Evolutionary conservation across 495 filamentous ascomycete species (phyloP), one percentile per base, ranked within the genome.

Genomic region (Neurospora sp.): DNA sequence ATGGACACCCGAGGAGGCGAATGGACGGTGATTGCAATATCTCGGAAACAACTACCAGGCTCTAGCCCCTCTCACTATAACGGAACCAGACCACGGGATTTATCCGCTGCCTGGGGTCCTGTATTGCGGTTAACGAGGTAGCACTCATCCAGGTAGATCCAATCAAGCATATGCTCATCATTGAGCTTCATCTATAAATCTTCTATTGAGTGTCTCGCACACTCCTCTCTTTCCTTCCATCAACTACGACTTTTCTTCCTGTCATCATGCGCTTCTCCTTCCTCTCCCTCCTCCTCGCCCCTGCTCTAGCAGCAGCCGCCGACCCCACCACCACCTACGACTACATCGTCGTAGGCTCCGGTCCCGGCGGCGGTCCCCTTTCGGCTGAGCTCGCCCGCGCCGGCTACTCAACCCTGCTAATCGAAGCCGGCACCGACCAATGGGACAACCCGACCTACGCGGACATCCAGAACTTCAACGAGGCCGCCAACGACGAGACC

Each of bases 321-420:
- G 44, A 71, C 12, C 42, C 73, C 5, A 71, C 73, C 0, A 70
- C 71, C 3, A 20, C 73, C 8, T 91, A 90, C 76, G 90, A 91
- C 73, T 91, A 91, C 79, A 85, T 92, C 71, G 83, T 92, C 27
- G 87, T 92, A 0, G 90, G 90, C 41, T 87, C 85, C 42, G 90
- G 90, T 22, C 87, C 90, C 5, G 90, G 90, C 20, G 90, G 90
- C 11, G 89, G 88, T 6, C 88, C 89, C 10, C 77, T 92, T 4
- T 89, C 90, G 0, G 85, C 86, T 11, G 85, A 88, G 16, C 87
- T 91, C 12, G 90, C 89, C 3, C 79, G 86, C 35, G 88, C 87
- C 35, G 89, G 88, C 14, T 86, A 87, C 75, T 87, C 83, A 46
- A 88, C 87, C 1, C 84, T 91, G 5, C 79, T 92, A 11, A 82